Evolutionary conservation across 192 early-diverging fungal species (phyloP).

Genomic region (Linderina pennispora): DNA sequence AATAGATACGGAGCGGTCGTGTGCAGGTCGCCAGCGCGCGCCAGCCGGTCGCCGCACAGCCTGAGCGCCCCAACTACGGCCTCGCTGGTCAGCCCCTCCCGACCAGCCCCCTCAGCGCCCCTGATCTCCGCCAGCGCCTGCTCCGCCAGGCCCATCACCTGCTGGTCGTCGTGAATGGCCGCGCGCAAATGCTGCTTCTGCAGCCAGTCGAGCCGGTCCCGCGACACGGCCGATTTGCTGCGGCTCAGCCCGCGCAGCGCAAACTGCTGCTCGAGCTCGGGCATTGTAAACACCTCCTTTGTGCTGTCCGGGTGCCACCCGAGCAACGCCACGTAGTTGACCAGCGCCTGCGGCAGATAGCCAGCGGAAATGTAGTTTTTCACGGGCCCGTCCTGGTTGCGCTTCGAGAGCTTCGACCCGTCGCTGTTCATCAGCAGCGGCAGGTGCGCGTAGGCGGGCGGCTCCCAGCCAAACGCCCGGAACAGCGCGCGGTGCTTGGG

Average conservation of each 20-base stretch:
- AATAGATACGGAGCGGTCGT: slow-evolving; percentile 27
- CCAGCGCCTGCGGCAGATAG: slow-evolving; percentile 75
- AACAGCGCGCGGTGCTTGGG: slow-evolving; percentile 89
- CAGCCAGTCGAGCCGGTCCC: slow-evolving; percentile 40
- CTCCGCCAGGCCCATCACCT: neutral
- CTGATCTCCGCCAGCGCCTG: slow-evolving; percentile 12
- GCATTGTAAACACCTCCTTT: slow-evolving; percentile 60
- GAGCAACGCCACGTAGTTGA: slow-evolving; percentile 82
- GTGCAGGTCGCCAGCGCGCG: slow-evolving; percentile 22
- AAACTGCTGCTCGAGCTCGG: slow-evolving; percentile 20
- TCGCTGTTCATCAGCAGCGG: slow-evolving; percentile 81
- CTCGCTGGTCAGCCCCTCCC: neutral
- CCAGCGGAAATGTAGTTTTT: slow-evolving; percentile 71
- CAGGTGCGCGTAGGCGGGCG: slow-evolving; percentile 79
- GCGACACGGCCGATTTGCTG: slow-evolving; percentile 38
- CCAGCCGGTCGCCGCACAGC: slow-evolving; percentile 24
- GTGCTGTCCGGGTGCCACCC: slow-evolving; percentile 65
- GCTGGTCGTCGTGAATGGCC: slow-evolving; percentile 12
- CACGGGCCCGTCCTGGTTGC: slow-evolving; percentile 65
- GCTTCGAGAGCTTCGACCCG: slow-evolving; percentile 85
- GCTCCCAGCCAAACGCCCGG: slow-evolving; percentile 69
- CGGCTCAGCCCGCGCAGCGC: slow-evolving; percentile 31
- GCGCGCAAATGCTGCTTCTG: slow-evolving; percentile 36
- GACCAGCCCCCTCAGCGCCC: neutral
- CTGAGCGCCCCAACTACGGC: too few relatives aligned